Conservation (phyloP, 1,284 basidiomycete species). For the Phlebopus sp. region DNA sequence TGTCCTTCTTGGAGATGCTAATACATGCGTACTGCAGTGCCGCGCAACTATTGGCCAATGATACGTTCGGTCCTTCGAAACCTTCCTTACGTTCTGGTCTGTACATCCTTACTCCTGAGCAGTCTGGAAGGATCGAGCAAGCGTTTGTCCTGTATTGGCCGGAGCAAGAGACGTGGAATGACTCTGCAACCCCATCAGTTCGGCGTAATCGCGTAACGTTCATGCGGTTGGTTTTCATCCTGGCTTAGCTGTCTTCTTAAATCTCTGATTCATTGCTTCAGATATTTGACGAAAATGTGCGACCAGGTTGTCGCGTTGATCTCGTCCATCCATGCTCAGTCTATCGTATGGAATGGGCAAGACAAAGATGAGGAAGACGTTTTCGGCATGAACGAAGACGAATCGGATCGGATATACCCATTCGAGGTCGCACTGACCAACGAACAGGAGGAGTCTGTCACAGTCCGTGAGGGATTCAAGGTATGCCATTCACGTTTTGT, state of each 20-base stretch:
- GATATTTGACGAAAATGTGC: constrained; percentile 55
- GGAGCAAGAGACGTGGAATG: constrained; percentile 58
- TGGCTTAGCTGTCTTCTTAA: neutral
- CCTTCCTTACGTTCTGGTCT: constrained; percentile 48
- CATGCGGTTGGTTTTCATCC: constrained; percentile 45
- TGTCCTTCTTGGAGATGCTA: too few species aligned
- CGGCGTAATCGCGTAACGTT: constrained; percentile 55
- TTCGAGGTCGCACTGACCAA: constrained; percentile 57
- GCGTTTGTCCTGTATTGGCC: constrained; percentile 60
- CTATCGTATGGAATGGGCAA: constrained; percentile 42
- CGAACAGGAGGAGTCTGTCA: constrained; percentile 55
- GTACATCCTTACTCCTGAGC: constrained; percentile 36
- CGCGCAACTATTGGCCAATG: constrained; percentile 19
- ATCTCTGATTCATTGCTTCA: constrained; percentile 14
- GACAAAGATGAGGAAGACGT: constrained; percentile 23
- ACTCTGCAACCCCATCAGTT: constrained; percentile 43
- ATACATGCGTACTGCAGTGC: constrained; percentile 13
- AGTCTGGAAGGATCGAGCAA: constrained; percentile 17
- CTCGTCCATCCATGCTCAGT: constrained; percentile 41
- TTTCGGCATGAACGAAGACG: constrained; percentile 35
- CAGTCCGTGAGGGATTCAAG: constrained; percentile 39
- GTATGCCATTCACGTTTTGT: constrained; percentile 24
- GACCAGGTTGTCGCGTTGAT: constrained; percentile 52
- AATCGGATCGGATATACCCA: constrained; percentile 46
- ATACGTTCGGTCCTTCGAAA: constrained; percentile 16